A percentile compares a stretch with the other conserved stretches of the same genome.
phyloP scores from a whole-genome alignment of 352 stramenopile species.

The Phytophthora podocarpi region DNA sequence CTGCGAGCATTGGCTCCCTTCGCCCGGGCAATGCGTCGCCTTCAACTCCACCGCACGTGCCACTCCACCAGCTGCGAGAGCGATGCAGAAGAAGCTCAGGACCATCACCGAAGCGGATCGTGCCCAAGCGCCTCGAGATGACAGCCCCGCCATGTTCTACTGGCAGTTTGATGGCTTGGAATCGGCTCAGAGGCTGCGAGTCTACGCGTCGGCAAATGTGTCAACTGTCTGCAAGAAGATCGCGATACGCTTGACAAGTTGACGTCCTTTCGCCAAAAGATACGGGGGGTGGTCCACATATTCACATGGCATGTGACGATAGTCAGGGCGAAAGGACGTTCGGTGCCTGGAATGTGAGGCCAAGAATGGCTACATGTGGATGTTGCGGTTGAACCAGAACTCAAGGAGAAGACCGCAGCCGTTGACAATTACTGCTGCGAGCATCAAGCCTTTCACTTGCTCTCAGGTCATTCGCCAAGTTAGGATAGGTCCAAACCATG shows the following conservation, averaged over 20 bases:
- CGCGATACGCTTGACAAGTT: constrained; percentile 5
- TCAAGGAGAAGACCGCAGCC: too few species aligned
- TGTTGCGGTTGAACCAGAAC: too few species aligned
- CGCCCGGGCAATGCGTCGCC: constrained; percentile 53
- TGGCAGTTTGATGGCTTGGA: not conserved
- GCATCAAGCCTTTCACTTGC: too few species aligned
- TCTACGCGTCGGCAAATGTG: too few species aligned
- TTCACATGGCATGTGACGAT: constrained; percentile 6
- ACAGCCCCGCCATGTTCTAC: not conserved
- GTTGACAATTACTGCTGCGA: too few species aligned
- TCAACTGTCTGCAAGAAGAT: constrained; percentile 10
- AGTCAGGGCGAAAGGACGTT: constrained; percentile 5
- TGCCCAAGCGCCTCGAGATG: not conserved
- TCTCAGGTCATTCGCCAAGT: too few species aligned
- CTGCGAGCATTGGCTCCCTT: constrained; percentile 71
- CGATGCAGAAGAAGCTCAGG: constrained; percentile 16
- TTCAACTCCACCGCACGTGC: constrained; percentile 25
- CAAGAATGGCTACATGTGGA: too few species aligned
- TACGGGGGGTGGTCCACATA: constrained; percentile 21
- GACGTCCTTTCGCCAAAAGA: constrained; percentile 27
- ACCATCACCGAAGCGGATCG: not conserved
- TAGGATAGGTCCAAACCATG: too few species aligned
- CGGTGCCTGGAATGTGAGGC: not conserved
- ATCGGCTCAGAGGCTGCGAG: too few species aligned
- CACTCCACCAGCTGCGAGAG: not conserved